Base-by-base conservation (phyloP, 371 early-diverging fungal species). In the Rhizopus arrhizus region DNA sequence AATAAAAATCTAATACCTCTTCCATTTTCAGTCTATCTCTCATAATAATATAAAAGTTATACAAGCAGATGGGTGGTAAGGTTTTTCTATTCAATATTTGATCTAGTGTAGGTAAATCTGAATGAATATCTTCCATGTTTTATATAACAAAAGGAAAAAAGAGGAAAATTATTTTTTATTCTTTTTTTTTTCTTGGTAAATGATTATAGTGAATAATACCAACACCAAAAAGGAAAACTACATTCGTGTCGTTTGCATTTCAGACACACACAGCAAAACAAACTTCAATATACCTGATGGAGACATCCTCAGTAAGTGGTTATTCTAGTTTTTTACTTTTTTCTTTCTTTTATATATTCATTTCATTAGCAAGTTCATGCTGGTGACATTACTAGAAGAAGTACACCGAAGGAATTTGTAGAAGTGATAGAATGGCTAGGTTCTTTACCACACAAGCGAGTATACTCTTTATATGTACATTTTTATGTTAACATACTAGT, bases 1-100 rank as follows among this genome's bases (percentile, higher is more conserved):
- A 59, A 62, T 85, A 88, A 54, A 88, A 88, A 60, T 88, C 89
- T 4, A 88, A 66, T 42, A 87, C 75, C 62, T 86, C 86, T 47
- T 81, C 83, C 58, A 80, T 78, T 48, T 74, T 78, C 22, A 85
- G 72, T 29, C 77, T 64, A 58, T 88, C 87, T 43, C 87, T 75
- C 82, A 88, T 77, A 56, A 81, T 77, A 29, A 88, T 73, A 56
- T 88, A 88, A 56, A 80, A 83, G 54, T 86, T 86, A 58, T 82
- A 88, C 4, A 88, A 63, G 67, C 87, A 88, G 1, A 88, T 82
- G 2, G 89, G 89, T 12, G 89, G 89, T 9, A 75, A 59, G 1
- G 87, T 87, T 63, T 83, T 82, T 43, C 89, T 78, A 32, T 69
- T 64, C 3, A 88, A 67, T 5, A 88, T 85, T 61, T 84, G 80